Evolutionary conservation across 805 yeast genomes (phyloP).

Genomic region (Sugiyamaella lignohabitans): DNA sequence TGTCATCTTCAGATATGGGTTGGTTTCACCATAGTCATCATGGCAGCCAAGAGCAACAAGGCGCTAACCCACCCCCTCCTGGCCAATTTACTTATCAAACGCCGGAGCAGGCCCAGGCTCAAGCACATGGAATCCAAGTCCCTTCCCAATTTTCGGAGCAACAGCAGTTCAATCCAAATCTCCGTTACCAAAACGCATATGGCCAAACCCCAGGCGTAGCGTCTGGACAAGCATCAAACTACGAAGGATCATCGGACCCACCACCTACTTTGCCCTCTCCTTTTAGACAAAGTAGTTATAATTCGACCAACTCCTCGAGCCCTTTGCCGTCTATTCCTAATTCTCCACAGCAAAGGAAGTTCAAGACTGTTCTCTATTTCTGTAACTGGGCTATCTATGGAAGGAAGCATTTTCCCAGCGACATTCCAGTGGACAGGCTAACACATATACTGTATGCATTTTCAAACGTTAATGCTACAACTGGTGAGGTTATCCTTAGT

Average conservation of each 20-base stretch:
- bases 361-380: slow-evolving; percentile 20
- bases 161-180: background rate
- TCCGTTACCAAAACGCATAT: background rate
- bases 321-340: background rate
- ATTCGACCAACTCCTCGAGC: background rate
- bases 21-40: background rate
- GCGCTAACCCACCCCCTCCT: background rate
- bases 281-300: too few species aligned
- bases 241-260: background rate
- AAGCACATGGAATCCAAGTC: too few species aligned
- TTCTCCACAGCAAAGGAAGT: too few species aligned
- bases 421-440: slow-evolving; percentile 50
- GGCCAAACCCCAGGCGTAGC: background rate
- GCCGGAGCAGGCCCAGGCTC: background rate
- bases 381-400: slow-evolving; percentile 58
- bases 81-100: background rate
- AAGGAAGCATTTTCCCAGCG: slow-evolving; percentile 50
- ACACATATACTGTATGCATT: slow-evolving; percentile 80
- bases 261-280: background rate
- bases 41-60: too few species aligned
- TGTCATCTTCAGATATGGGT: background rate
- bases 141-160: background rate
- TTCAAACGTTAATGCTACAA: slow-evolving; percentile 45
- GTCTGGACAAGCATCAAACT: too few species aligned
- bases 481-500: slow-evolving; percentile 49